Conservation (phyloP, 305 asterid species). For the Andrographis paniculata region DNA sequence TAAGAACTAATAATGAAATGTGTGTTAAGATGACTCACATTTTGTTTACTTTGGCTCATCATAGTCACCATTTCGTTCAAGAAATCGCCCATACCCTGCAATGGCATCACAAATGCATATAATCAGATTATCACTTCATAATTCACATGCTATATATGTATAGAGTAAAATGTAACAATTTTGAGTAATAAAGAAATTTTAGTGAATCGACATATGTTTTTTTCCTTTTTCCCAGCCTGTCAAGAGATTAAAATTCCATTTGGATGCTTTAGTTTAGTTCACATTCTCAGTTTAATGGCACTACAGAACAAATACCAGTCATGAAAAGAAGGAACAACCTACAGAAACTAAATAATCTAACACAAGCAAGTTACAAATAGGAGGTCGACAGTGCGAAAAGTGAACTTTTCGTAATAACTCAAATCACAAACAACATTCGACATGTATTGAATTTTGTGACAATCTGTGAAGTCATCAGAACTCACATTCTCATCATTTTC, state of each 20-base stretch:
- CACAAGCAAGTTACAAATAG: neutral
- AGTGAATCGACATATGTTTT: too few species aligned
- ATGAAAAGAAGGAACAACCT: neutral
- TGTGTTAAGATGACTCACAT: constrained; percentile 47
- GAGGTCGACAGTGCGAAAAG: neutral
- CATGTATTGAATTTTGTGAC: too few species aligned
- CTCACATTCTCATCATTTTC: constrained; percentile 70
- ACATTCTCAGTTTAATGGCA: neutral
- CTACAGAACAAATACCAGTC: neutral
- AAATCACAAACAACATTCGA: neutral
- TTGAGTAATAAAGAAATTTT: too few species aligned
- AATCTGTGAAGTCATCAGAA: neutral
- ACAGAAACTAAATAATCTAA: neutral
- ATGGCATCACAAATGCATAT: constrained; percentile 33
- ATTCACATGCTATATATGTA: too few species aligned
- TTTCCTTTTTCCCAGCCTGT: neutral
- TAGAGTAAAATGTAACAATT: too few species aligned
- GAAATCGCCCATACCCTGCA: constrained; percentile 94
- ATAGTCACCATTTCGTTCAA: constrained; percentile 75
- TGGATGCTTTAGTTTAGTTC: neutral
- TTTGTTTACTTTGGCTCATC: constrained; percentile 58
- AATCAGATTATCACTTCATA: neutral
- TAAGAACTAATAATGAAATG: too few species aligned
- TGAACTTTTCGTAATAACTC: neutral
- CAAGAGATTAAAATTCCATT: neutral